phyloP scores from a whole-genome alignment of 1,139 yeast genomes.

The Scheffersomyces cryptocercus region DNA sequence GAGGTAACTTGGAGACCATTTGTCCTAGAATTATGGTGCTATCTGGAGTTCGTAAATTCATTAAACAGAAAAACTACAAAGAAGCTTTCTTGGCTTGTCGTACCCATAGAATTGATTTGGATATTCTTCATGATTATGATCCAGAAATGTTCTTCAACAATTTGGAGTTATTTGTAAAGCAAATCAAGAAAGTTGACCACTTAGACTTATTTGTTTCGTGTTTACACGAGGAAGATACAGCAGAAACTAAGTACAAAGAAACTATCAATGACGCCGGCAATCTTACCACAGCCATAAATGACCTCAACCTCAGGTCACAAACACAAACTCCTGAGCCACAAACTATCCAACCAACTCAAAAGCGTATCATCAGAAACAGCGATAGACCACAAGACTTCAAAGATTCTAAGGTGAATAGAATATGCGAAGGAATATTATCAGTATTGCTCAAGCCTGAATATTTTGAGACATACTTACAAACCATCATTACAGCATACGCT shows the following conservation, averaged over 20 bases:
- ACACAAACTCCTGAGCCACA: neutral
- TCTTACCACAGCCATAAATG: constrained; percentile 6
- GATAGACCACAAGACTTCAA: constrained; percentile 32
- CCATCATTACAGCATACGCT: constrained; percentile 87
- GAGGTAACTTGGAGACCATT: constrained; percentile 94
- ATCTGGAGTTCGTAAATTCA: constrained; percentile 74
- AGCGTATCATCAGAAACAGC: constrained; percentile 31
- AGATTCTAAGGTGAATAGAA: constrained; percentile 68
- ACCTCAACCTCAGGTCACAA: constrained; percentile 7
- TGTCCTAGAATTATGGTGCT: constrained; percentile 92
- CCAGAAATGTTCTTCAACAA: constrained; percentile 67
- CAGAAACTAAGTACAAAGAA: constrained; percentile 79
- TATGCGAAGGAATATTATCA: constrained; percentile 69
- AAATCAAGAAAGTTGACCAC: constrained; percentile 71
- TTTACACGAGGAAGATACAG: constrained; percentile 83
- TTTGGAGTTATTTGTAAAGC: constrained; percentile 67
- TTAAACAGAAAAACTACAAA: constrained; percentile 56
- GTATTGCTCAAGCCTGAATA: constrained; percentile 56
- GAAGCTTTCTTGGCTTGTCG: constrained; percentile 83
- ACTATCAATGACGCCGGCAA: constrained; percentile 43
- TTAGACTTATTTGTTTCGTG: constrained; percentile 87
- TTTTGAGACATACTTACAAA: constrained; percentile 64
- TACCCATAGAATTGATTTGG: constrained; percentile 88
- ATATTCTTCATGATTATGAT: constrained; percentile 83
- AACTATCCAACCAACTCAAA: constrained; percentile 6